Percentiles rank a stretch among this genome's conserved stretches.
Evolutionary conservation across 2,329 filamentous ascomycete species (phyloP).

Genomic region (Fusarium mangiferae): DNA sequence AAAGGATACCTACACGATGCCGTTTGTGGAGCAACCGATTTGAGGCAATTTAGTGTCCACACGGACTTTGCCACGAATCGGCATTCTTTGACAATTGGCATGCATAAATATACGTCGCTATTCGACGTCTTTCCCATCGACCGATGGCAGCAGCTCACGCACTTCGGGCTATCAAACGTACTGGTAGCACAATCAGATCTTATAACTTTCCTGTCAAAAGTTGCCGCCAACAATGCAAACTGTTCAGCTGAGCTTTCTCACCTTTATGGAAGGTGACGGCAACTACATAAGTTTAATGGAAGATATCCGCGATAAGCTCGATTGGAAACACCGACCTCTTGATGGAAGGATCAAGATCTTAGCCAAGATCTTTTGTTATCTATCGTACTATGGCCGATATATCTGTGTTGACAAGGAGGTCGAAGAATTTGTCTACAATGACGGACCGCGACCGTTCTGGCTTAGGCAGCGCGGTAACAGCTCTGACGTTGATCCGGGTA

Average conservation of each 20-base stretch:
- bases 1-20: rapidly evolving
- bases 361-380: background rate
- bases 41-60: background rate
- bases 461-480: background rate
- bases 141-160: background rate
- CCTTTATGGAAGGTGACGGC: background rate
- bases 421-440: background rate
- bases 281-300: background rate
- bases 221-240: background rate
- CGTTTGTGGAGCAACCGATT: background rate
- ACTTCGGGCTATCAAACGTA: background rate
- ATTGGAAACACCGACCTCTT: background rate
- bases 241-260: background rate
- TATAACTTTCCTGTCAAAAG: background rate
- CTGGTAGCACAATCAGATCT: background rate
- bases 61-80: background rate
- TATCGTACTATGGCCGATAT: background rate
- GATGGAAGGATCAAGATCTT: background rate
- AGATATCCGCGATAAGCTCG: background rate
- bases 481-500: background rate
- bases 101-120: background rate
- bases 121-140: background rate
- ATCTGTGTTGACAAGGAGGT: background rate
- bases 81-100: rapidly evolving
- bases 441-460: background rate